phyloP scores from a whole-genome alignment of 305 asterid genomes.

The Solanum hybrid region DNA sequence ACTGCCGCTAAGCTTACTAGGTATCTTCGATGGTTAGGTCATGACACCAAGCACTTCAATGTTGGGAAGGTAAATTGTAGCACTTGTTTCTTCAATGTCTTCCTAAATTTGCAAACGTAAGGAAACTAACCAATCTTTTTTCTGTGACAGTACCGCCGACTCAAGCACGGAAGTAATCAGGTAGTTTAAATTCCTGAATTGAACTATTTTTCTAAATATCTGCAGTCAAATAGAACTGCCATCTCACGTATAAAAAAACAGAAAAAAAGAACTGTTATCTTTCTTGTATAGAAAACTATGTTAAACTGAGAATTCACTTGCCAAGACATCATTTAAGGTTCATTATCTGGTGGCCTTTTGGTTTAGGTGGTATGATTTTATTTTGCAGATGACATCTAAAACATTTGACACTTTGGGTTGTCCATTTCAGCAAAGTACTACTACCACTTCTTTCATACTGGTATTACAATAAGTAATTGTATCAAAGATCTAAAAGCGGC shows the following conservation, averaged over 20 bases:
- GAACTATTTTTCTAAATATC: background rate
- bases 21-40: slow-evolving; percentile 99
- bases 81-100: slow-evolving; percentile 9
- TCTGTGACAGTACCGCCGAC: slow-evolving; percentile 81
- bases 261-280: background rate
- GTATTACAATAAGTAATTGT: background rate
- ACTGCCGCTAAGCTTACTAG: slow-evolving; percentile 99
- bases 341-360: background rate
- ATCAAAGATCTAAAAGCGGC: background rate
- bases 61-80: slow-evolving; percentile 76
- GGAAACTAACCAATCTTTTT: slow-evolving; percentile 16
- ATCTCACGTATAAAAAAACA: background rate
- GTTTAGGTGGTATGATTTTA: background rate
- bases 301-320: background rate
- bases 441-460: background rate
- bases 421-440: background rate
- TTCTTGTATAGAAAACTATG: background rate
- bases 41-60: slow-evolving; percentile 97
- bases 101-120: slow-evolving; percentile 8
- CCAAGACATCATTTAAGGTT: background rate
- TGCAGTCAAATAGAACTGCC: background rate
- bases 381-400: background rate
- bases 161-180: slow-evolving; percentile 95
- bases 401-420: background rate
- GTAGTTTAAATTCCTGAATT: slow-evolving; percentile 33